Evolutionary conservation across 1,284 basidiomycete species (phyloP), one percentile per base, ranked within the genome.

Genomic region (Trametes sp.): DNA sequence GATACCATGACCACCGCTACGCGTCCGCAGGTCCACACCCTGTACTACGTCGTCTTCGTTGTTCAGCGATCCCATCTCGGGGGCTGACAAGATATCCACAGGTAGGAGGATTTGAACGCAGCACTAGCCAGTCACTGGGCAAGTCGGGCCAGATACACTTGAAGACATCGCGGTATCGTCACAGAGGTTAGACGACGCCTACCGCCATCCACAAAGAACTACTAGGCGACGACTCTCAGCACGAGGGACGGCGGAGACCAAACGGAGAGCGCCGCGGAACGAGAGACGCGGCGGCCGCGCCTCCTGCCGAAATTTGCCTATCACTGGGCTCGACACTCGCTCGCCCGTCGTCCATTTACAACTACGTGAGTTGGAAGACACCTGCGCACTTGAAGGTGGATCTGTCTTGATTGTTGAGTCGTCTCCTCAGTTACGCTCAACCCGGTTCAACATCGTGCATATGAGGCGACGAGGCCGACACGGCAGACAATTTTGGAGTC

Each of bases 191-290:
- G 45, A 46, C 13, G 13, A 28, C 24, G 31, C 42, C 45, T 9
- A 6, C 24, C 26, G 28, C 14, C 8, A 11, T 26, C 6, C 24
- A 14, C 24, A 46, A n/a, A 4, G 45, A 1, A 14, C 24, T 24
- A 26, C 45, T n/a, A n/a, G 45, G n/a, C 24, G 10, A 26, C 19
- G 23, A 49, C 26, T 26, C 23, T 29, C 48, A 16, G 21, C 9
- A 28, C 53, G 42, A 19, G 57, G 13, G n/a, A 45, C n/a, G 24
- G 57, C 57, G 57, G 57, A 59, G 57, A 59, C 29, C 54, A 26
- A 54, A 60, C 54, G 51, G 21, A 36, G 45, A 38, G 59, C 59
- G 52, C 52, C 59, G 59, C 51, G 51, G 19, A 16, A 21, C 50
- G 57, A 23, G 41, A 46, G 52, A 49, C 54, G 29, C 48, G 33